Evolutionary conservation across 2,329 filamentous ascomycete genomes (phyloP), one percentile per base, ranked within the genome.

Genomic region (Teratosphaeria zuluensis): DNA sequence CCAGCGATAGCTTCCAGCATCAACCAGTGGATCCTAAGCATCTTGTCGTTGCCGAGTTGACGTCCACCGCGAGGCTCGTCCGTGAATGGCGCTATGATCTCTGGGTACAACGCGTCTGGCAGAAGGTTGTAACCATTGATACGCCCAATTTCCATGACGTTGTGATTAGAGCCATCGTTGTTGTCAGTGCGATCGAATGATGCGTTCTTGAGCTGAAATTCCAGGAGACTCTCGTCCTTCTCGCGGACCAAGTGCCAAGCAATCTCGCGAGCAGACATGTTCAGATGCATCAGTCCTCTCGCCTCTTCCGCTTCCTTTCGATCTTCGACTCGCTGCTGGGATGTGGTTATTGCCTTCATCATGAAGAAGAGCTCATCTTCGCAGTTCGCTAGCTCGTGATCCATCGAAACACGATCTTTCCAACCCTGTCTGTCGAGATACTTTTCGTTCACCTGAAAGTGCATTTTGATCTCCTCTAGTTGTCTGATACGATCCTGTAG

Each of bases 281-380:
- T 94, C 88, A 92, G 96, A 66, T 90, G 87, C 57, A 99, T 74
- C 48, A 96, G 78, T 5, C 91, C 91, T 60, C 84, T 92, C 58
- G 86, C 87, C 35, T 68, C 66, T 63, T 90, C 83, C 6, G 85
- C 84, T 55, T 84, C 79, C 56, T 77, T 73, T 53, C 82, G 83
- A 61, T 95, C 90, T 56, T 88, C 85, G 63, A 85, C 86, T 70
- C 92, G 94, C 60, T 91, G 82, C 74, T 99, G 94, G 4, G 92
- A 95, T 2, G 91, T 95, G 1, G 94, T 99, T 71, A 99, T 99
- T 46, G 94, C 95, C 69, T 99, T 97, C 94, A 99, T 97, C 79
- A 99, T 89, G 76, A 99, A 99, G 80, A 99, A 99, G 8, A 99
- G 76, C 73, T 99, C 95, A 68, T 99, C 94, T 72, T 97, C 94